phyloP scores from a whole-genome alignment of 352 stramenopile species.

The Phytophthora tentaculata region DNA sequence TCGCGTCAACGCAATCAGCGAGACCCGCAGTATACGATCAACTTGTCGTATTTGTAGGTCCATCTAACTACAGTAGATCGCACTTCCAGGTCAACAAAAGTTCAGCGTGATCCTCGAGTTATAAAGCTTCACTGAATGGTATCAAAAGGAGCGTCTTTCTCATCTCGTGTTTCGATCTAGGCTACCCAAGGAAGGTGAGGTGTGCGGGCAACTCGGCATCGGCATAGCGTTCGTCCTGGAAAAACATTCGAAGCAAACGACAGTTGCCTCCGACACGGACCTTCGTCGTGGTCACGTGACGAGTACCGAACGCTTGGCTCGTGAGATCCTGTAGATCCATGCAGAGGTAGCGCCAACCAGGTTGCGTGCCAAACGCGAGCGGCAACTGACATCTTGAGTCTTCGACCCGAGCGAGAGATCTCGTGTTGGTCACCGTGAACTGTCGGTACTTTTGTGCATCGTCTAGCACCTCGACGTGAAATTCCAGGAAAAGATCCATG shows the following conservation, averaged over 20 bases:
- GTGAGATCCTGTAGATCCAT: conserved; percentile 80
- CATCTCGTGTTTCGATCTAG: not conserved
- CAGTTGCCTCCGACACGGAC: conserved; percentile 70
- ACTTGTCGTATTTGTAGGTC: conserved; percentile 85
- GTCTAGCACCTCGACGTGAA: conserved; percentile 75
- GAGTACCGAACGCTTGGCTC: conserved; percentile 67
- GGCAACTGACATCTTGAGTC: conserved; percentile 61
- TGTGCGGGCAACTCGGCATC: conserved; percentile 70
- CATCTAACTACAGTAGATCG: not conserved
- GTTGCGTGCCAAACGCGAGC: conserved; percentile 46
- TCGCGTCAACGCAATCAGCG: conserved; percentile 88
- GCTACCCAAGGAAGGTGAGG: conserved; percentile 67
- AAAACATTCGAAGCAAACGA: conserved; percentile 77
- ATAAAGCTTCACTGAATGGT: conserved; percentile 6
- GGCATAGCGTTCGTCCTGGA: conserved; percentile 80
- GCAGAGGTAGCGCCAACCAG: conserved; percentile 77
- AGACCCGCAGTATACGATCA: conserved; percentile 88
- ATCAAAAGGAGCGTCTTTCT: not conserved
- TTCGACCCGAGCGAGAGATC: conserved; percentile 70
- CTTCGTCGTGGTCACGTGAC: conserved; percentile 76
- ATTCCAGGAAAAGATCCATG: conserved; percentile 75
- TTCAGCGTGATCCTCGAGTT: not conserved
- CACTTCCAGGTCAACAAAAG: conserved; percentile 2
- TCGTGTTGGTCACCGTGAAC: conserved; percentile 72
- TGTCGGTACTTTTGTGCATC: conserved; percentile 69